phyloP scores from a whole-genome alignment of 495 filamentous ascomycete genomes.

The Xylaria longipes region DNA sequence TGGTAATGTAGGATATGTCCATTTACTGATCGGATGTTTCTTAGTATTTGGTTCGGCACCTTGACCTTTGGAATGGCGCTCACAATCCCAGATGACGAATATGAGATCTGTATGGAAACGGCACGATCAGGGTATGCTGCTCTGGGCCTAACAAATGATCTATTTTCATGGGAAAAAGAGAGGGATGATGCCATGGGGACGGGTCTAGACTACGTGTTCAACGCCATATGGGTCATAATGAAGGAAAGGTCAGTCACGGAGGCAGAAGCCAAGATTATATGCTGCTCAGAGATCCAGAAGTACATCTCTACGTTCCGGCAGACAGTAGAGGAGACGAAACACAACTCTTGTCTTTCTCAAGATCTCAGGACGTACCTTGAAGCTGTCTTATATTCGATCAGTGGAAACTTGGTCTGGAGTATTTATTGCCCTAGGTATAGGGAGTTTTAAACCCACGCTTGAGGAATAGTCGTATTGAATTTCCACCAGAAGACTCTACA shows the following conservation, averaged over 20 bases:
- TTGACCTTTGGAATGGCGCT: constrained; percentile 27
- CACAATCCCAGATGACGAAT: constrained; percentile 24
- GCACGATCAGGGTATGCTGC: constrained; percentile 35
- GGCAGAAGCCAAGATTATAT: constrained; percentile 36
- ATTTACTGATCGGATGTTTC: background rate
- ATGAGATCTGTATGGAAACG: constrained; percentile 30
- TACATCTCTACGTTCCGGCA: background rate
- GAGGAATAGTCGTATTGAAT: background rate
- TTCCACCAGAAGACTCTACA: background rate
- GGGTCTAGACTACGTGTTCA: constrained; percentile 37
- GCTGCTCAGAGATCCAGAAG: constrained; percentile 21
- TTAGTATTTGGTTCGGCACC: constrained; percentile 28
- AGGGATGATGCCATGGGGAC: constrained; percentile 27
- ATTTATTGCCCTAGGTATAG: constrained; percentile 40
- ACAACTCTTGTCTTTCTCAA: constrained; percentile 5
- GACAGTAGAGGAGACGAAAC: constrained; percentile 12
- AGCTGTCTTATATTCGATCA: constrained; percentile 31
- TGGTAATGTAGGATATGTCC: no score
- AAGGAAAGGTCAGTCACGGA: constrained; percentile 33
- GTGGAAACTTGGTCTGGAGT: constrained; percentile 45
- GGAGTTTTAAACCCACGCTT: constrained; percentile 1
- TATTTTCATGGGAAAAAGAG: constrained; percentile 44
- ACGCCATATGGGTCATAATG: constrained; percentile 50
- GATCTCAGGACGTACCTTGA: constrained; percentile 36
- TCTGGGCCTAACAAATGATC: constrained; percentile 42